Evolutionary conservation across 2,329 filamentous ascomycete genomes (phyloP).

Genomic region (Aureobasidium sp.): DNA sequence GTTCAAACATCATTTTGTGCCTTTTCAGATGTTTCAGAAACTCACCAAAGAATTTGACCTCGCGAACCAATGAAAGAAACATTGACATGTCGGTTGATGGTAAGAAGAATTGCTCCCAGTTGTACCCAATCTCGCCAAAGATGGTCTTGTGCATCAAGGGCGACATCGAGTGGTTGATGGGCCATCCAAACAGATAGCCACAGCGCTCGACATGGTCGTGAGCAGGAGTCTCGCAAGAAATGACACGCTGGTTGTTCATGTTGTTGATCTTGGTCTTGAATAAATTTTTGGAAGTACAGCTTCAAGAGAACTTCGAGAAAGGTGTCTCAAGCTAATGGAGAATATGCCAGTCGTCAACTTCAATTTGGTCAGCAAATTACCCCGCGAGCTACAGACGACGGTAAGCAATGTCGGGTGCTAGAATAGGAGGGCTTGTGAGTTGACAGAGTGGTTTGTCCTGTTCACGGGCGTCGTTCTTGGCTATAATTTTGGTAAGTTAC

Average conservation of each 20-base stretch:
- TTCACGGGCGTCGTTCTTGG: slow-evolving; percentile 2
- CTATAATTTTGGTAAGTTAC: not conserved
- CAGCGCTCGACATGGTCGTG: slow-evolving; percentile 37
- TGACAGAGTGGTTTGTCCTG: not conserved
- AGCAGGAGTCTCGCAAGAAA: slow-evolving; percentile 4
- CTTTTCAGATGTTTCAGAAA: not conserved
- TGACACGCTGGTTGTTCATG: slow-evolving; percentile 6
- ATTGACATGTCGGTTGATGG: slow-evolving; percentile 37
- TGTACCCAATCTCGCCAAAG: slow-evolving; percentile 42
- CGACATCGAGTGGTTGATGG: slow-evolving; percentile 49
- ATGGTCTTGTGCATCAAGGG: slow-evolving; percentile 48
- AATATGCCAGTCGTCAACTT: not conserved
- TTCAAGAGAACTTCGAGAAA: not conserved
- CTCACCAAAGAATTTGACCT: slow-evolving; percentile 55
- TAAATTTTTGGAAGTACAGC: not conserved
- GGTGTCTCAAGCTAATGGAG: not conserved
- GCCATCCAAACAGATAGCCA: slow-evolving; percentile 50
- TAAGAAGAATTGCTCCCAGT: slow-evolving; percentile 45
- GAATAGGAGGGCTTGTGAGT: not conserved
- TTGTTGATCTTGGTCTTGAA: not conserved
- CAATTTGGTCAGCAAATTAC: slow-evolving; percentile 9
- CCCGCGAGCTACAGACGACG: slow-evolving; percentile 1
- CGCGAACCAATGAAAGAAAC: slow-evolving; percentile 42
- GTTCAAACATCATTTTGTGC: not conserved
- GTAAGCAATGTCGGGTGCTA: slow-evolving; percentile 7